Evolutionary conservation across 2,329 filamentous ascomycete species (phyloP).

Genomic region (Ophiostoma piceae): DNA sequence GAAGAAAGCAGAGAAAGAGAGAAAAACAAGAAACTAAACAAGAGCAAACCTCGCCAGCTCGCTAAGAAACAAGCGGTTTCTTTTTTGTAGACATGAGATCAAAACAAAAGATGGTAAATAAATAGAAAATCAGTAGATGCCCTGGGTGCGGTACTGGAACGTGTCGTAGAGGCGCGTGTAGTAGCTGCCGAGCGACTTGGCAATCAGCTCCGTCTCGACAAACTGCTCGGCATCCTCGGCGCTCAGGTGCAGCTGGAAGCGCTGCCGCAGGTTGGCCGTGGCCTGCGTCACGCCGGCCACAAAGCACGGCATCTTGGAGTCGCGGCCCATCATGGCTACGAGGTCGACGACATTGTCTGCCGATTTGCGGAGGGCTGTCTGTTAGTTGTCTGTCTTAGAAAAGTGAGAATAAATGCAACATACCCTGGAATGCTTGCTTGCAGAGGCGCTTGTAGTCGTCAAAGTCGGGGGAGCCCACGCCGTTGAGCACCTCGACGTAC

Average conservation of each 20-base stretch:
- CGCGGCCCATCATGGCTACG: conserved; percentile 76
- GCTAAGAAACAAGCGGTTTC: conserved; percentile 3
- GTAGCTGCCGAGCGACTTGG: conserved; percentile 78
- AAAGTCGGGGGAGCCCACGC: conserved; percentile 63
- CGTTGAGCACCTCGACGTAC: conserved; percentile 78
- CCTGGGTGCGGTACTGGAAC: conserved; percentile 82
- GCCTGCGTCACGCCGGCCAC: conserved; percentile 67
- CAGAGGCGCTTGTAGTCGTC: conserved; percentile 72
- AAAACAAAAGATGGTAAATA: not conserved
- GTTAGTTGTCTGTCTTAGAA: not conserved
- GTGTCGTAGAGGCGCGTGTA: conserved; percentile 84
- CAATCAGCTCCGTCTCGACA: conserved; percentile 73
- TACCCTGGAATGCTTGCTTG: conserved; percentile 78
- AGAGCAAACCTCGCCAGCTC: conserved; percentile 1
- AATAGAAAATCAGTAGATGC: conserved; percentile 59
- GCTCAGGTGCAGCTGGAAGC: conserved; percentile 77
- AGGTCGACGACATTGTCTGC: conserved; percentile 77
- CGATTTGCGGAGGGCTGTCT: conserved; percentile 61
- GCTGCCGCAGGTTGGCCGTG: conserved; percentile 62
- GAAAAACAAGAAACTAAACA: not conserved
- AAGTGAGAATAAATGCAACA: conserved; percentile 27
- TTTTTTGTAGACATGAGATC: not conserved
- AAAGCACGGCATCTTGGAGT: conserved; percentile 82
- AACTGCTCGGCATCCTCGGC: conserved; percentile 75
- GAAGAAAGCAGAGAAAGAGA: not conserved